Conservation (phyloP, 2,329 filamentous ascomycete genomes). For the Stagonosporopsis chrysanthemi region DNA sequence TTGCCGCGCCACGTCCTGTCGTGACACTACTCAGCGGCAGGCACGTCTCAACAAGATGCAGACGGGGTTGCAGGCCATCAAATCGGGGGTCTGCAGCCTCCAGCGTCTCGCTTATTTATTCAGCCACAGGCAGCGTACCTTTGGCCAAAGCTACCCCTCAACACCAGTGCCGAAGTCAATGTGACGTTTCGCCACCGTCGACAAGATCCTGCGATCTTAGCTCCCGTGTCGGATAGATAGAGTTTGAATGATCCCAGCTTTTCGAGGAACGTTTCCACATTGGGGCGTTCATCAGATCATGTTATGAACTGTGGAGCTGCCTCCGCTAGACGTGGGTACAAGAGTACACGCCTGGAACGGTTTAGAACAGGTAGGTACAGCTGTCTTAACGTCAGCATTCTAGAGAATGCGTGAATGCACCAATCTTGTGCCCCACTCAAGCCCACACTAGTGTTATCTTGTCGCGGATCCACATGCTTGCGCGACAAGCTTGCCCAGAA, state of each 20-base stretch:
- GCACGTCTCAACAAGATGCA: constrained; percentile 12
- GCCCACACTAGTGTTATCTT: constrained; percentile 7
- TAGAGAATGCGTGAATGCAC: constrained; percentile 21
- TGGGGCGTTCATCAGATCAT: constrained; percentile 22
- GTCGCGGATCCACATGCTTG: constrained; percentile 27
- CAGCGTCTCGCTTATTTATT: neutral
- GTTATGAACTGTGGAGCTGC: constrained; percentile 22
- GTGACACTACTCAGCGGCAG: constrained; percentile 5
- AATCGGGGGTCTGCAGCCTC: neutral
- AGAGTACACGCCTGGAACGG: constrained; percentile 26
- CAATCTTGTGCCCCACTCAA: constrained; percentile 29
- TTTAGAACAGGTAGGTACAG: constrained; percentile 35
- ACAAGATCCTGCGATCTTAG: constrained; percentile 44
- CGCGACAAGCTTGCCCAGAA: constrained; percentile 19
- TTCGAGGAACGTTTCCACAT: constrained; percentile 26
- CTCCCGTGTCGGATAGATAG: constrained; percentile 45
- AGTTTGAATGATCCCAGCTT: constrained; percentile 36
- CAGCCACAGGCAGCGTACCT: constrained; percentile 11
- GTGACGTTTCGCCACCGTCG: constrained; percentile 28
- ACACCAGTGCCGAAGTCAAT: constrained; percentile 12
- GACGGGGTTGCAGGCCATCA: neutral
- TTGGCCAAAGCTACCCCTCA: constrained; percentile 3
- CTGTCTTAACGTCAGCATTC: constrained; percentile 37
- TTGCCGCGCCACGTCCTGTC: constrained; percentile 18
- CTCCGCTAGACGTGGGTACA: constrained; percentile 16